These are phyloP conservation scores for Vachellia collinsii DNA, from an alignment of 306 rosid species.

Conservation along the genomic window DNA sequence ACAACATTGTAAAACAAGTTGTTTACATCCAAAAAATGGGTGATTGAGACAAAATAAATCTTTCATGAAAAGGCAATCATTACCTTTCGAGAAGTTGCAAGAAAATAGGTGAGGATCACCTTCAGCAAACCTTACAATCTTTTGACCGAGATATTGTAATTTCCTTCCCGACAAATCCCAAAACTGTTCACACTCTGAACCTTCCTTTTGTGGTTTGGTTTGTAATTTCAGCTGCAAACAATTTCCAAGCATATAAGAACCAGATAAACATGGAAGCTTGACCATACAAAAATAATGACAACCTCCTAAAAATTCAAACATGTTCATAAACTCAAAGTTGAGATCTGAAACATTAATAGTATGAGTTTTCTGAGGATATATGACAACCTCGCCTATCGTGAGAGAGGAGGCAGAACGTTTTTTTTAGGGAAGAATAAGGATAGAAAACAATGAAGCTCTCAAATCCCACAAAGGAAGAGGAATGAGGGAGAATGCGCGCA, in stretches of 20 bases:
- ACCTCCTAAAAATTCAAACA: not conserved
- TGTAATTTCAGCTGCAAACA: constrained; percentile 84
- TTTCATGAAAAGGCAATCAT: constrained; percentile 36
- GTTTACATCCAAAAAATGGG: constrained; percentile 29
- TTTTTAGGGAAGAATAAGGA: too few species aligned
- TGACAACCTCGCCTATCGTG: too few species aligned
- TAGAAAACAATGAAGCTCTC: too few species aligned
- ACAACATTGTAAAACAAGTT: constrained; percentile 46
- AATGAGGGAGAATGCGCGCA: too few species aligned
- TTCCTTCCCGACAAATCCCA: constrained; percentile 91
- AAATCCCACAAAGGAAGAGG: too few species aligned
- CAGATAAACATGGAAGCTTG: constrained; percentile 33
- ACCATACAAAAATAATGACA: not conserved
- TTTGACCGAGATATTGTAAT: constrained; percentile 77
- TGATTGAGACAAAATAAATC: constrained; percentile 32
- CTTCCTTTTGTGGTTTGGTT: constrained; percentile 82
- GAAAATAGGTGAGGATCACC: constrained; percentile 83
- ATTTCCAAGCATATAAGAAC: constrained; percentile 43
- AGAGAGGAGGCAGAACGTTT: too few species aligned
- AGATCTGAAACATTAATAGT: constrained; percentile 7
- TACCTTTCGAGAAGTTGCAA: constrained; percentile 73
- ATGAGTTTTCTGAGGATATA: not conserved
- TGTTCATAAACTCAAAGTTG: not conserved
- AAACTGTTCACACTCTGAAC: constrained; percentile 85
- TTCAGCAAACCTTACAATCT: constrained; percentile 71